A percentile compares a stretch with the other conserved stretches of the same genome.
These are phyloP conservation scores for Phanerochaete sordida DNA, from an alignment of 768 basidiomycete species.

Conservation along the genomic window DNA sequence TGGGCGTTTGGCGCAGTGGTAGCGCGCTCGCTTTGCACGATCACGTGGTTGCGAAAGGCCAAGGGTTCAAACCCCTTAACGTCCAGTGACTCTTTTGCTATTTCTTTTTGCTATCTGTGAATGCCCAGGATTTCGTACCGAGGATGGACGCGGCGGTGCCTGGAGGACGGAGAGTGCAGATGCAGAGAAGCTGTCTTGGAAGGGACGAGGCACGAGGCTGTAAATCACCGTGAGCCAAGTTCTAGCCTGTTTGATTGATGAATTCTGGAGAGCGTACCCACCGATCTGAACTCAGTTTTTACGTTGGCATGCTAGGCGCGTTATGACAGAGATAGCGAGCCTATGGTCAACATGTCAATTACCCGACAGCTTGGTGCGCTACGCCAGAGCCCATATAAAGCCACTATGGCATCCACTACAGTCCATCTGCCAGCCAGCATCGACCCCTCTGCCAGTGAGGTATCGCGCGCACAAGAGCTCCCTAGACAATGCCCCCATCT, in stretches of 20 bases:
- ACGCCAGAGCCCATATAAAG: not conserved
- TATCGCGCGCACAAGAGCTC: not conserved
- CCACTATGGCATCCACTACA: not conserved
- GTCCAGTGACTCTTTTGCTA: not conserved
- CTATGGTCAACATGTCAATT: not conserved
- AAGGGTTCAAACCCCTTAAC: conserved; percentile 12
- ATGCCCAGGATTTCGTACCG: not conserved
- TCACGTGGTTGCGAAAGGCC: conserved; percentile 3
- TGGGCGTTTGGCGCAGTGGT: conserved; percentile 13
- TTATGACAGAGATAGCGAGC: conserved; percentile 1
- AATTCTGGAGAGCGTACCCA: conserved; percentile 12
- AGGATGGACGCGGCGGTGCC: not conserved
- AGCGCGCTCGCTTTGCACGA: conserved; percentile 9
- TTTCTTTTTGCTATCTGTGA: not conserved
- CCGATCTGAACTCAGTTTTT: conserved; percentile 10
- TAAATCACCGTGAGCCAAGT: conserved; percentile 5
- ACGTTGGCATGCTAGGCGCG: not conserved
- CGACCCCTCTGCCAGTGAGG: not conserved
- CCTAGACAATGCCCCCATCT: not conserved
- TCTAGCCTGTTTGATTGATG: conserved; percentile 25
- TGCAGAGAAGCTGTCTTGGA: not conserved
- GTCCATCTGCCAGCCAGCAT: not conserved
- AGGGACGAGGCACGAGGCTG: conserved; percentile 9
- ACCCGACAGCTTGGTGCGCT: not conserved
- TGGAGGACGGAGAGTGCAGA: not conserved